Base-by-base conservation (phyloP, 1,139 yeast species). In the Pichia sp. region DNA sequence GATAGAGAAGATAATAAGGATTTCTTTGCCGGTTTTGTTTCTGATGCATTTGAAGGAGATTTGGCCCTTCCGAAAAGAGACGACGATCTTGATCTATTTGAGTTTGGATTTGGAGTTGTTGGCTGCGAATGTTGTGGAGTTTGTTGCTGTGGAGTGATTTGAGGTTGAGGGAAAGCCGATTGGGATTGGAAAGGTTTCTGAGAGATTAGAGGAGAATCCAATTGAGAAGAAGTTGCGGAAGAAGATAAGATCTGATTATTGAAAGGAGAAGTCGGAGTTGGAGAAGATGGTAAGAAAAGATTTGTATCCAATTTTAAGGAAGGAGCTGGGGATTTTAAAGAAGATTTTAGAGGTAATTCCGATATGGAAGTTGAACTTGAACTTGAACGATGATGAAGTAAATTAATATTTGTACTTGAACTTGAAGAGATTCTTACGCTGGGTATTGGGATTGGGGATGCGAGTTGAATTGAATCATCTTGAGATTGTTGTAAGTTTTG, bases 1-100 rank as follows among this genome's bases (percentile, higher is more conserved):
- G 85, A 79, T 14, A 81, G 32, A 1, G 62, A 49, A 1, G 65
- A 59, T 24, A 59, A 51, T 6, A 59, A 28, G 1, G 62, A 57
- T 27, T 73, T 72, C 40, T 71, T 67, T 40, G 44, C 39, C 7
- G 53, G 47, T 31, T 46, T 50, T 15, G 24, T 33, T 10, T 53
- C 49, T 14, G 36, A 38, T 34, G 48, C 40, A 36, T 38, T 37
- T 32, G 46, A 36, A 24, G 30, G 18, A 4, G 47, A 43, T 31
- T 47, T 50, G 11, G 32, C 42, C 31, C 48, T 44, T 12, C 50
- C 45, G 38, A 50, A 50, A 6, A 53, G 21, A 1, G 57, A 51
- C 8, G 58, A 49, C 30, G 54, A 54, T 34, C 58, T 47, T 11
- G 60, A 53, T 31, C 53, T 48, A 19, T 40, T 27, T 24, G 45